Conservation (phyloP, 352 stramenopile genomes). For the Pythium dissimile region DNA sequence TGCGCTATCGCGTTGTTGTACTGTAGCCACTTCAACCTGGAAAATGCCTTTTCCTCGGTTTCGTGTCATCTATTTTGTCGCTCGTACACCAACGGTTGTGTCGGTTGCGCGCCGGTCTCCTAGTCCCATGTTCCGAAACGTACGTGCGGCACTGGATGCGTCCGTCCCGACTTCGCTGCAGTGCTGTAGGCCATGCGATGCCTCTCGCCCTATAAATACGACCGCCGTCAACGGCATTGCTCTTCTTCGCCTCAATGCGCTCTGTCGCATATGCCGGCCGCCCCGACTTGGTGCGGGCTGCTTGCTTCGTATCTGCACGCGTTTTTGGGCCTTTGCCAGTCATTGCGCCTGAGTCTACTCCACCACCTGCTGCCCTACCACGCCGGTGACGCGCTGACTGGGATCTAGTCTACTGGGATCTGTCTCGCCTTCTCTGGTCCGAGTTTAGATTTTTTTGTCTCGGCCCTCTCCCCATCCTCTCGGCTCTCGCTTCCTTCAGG, state of each 20-base stretch:
- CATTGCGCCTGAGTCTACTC: neutral
- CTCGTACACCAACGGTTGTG: neutral
- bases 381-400: neutral
- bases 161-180: no score
- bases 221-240: neutral
- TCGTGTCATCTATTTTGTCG: slow-evolving; percentile 14
- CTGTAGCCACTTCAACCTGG: slow-evolving; percentile 17
- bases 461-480: neutral
- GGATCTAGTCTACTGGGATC: no score
- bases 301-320: no score
- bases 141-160: neutral
- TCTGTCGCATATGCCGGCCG: slow-evolving; percentile 4
- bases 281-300: no score
- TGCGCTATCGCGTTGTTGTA: no score
- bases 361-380: neutral
- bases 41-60: neutral
- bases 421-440: no score
- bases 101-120: slow-evolving; percentile 9
- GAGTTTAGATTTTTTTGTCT: neutral
- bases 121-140: slow-evolving; percentile 14
- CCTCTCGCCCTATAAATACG: slow-evolving; percentile 1
- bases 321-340: no score
- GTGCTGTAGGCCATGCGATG: slow-evolving; percentile 7
- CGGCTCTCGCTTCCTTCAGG: neutral
- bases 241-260: neutral